Evolutionary conservation across 192 early-diverging fungal genomes (phyloP).

Genomic region (Phycomyces nitens): DNA sequence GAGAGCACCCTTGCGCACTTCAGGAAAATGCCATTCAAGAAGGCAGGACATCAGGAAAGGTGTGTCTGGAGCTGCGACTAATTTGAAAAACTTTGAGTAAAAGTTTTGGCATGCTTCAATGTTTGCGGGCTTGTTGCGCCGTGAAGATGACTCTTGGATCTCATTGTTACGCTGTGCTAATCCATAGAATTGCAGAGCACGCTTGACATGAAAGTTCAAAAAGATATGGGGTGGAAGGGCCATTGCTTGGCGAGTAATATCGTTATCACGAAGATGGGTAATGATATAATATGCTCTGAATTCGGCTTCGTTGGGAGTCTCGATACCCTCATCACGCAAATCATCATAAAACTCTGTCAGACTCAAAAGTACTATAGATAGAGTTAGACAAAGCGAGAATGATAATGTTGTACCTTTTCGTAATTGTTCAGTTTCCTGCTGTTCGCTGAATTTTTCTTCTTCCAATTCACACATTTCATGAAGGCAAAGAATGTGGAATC

Average conservation of each 20-base stretch:
- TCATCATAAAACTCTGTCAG: slow-evolving; percentile 88
- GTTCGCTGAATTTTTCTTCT: slow-evolving; percentile 55
- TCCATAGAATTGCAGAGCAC: slow-evolving; percentile 64
- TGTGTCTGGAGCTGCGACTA: slow-evolving; percentile 50
- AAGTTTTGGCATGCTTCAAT: slow-evolving; percentile 58
- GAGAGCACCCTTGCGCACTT: slow-evolving; percentile 70
- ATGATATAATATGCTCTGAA: slow-evolving; percentile 88
- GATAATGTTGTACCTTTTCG: slow-evolving; percentile 65
- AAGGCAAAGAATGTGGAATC: slow-evolving; percentile 80
- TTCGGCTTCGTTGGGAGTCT: slow-evolving; percentile 79
- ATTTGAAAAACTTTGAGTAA: slow-evolving; percentile 71
- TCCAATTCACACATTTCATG: slow-evolving; percentile 68
- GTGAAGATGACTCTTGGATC: slow-evolving; percentile 20
- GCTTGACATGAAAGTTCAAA: slow-evolving; percentile 57
- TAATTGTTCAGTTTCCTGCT: slow-evolving; percentile 88
- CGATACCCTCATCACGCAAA: slow-evolving; percentile 45
- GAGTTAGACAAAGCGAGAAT: not conserved
- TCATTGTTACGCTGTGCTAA: slow-evolving; percentile 55
- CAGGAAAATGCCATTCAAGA: slow-evolving; percentile 68
- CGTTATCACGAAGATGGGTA: slow-evolving; percentile 66
- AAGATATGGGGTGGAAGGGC: slow-evolving; percentile 58
- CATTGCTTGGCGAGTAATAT: slow-evolving; percentile 64
- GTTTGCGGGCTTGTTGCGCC: slow-evolving; percentile 44
- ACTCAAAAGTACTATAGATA: slow-evolving; percentile 62
- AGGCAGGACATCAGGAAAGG: slow-evolving; percentile 78